Percentiles rank a stretch among this genome's conserved stretches.
Evolutionary conservation across 176 grass and related monocot genomes (phyloP).

Genomic region (Aegilops bicornis): DNA sequence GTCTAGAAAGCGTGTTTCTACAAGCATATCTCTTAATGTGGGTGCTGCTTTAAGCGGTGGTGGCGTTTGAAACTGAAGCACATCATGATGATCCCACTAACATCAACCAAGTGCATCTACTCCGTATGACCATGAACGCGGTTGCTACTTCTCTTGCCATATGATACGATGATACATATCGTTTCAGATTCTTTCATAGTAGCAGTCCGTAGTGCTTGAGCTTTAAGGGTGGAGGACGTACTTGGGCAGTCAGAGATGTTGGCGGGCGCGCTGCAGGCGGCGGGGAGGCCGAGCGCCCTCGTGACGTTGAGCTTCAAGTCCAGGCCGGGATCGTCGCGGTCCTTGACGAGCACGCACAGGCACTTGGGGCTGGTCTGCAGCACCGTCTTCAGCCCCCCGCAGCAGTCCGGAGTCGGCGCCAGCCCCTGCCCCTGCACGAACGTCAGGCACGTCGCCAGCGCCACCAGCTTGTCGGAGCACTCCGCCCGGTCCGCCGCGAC

Average conservation of each 20-base stretch:
- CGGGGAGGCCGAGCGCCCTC: slow-evolving; percentile 59
- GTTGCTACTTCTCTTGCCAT: background rate
- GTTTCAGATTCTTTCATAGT: background rate
- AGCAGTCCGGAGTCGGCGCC: slow-evolving; percentile 85
- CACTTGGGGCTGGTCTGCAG: slow-evolving; percentile 62
- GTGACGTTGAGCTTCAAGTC: slow-evolving; percentile 75
- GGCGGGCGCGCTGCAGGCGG: slow-evolving; percentile 39
- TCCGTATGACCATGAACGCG: background rate
- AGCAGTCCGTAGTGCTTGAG: background rate
- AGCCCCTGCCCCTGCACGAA: slow-evolving; percentile 54
- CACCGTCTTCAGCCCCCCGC: slow-evolving; percentile 69
- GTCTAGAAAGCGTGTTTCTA: background rate
- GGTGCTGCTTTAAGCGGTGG: background rate
- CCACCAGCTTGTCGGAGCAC: slow-evolving; percentile 55
- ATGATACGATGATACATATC: background rate
- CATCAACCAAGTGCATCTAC: background rate
- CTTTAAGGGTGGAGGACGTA: background rate
- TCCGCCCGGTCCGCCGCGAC: slow-evolving; percentile 53
- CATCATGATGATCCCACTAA: background rate
- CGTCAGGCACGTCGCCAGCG: slow-evolving; percentile 66
- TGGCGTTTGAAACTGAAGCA: background rate
- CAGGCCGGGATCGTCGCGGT: slow-evolving; percentile 61
- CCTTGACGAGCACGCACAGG: slow-evolving; percentile 84
- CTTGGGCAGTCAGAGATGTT: slow-evolving; percentile 86
- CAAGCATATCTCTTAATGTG: background rate